A percentile compares a stretch with the other conserved stretches of the same genome.
phyloP scores from a whole-genome alignment of 2,329 filamentous ascomycete genomes.

The Cercospora zeina region DNA sequence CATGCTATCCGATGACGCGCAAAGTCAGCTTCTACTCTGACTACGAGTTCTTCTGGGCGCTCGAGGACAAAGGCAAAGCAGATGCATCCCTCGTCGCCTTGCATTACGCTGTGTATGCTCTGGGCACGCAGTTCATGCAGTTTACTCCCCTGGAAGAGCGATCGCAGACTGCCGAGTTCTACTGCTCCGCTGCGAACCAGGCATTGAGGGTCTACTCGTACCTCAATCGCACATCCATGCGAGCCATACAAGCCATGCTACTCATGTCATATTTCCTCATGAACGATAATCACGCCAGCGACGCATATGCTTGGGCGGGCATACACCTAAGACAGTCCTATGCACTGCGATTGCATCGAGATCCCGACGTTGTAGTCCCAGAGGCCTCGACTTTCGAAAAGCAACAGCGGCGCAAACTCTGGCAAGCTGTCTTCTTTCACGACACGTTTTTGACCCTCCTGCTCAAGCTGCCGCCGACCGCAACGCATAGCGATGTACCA shows the following conservation, averaged over 20 bases:
- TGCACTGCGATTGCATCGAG: conserved; percentile 76
- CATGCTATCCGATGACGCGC: conserved; percentile 75
- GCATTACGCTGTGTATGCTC: conserved; percentile 73
- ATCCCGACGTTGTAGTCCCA: conserved; percentile 71
- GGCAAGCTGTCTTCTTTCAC: conserved; percentile 78
- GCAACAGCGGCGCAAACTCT: conserved; percentile 74
- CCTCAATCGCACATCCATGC: conserved; percentile 70
- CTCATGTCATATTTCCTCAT: conserved; percentile 81
- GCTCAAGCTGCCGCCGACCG: conserved; percentile 72
- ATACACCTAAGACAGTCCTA: conserved; percentile 76
- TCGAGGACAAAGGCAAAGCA: conserved; percentile 59
- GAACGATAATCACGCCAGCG: conserved; percentile 80
- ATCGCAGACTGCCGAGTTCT: conserved; percentile 77
- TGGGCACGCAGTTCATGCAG: conserved; percentile 76
- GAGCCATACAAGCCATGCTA: conserved; percentile 77
- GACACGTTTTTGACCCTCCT: conserved; percentile 80
- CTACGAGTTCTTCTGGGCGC: conserved; percentile 75
- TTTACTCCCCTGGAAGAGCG: conserved; percentile 59
- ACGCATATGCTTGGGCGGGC: conserved; percentile 79
- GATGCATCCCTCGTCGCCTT: conserved; percentile 71
- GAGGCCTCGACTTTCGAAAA: conserved; percentile 70
- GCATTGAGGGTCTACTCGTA: conserved; percentile 74
- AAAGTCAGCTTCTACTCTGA: conserved; percentile 64
- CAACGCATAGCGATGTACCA: conserved; percentile 75
- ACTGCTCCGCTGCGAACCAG: conserved; percentile 75